Evolutionary conservation across 1,139 yeast species (phyloP).

Genomic region (Lodderomyces orthopsilosis): DNA sequence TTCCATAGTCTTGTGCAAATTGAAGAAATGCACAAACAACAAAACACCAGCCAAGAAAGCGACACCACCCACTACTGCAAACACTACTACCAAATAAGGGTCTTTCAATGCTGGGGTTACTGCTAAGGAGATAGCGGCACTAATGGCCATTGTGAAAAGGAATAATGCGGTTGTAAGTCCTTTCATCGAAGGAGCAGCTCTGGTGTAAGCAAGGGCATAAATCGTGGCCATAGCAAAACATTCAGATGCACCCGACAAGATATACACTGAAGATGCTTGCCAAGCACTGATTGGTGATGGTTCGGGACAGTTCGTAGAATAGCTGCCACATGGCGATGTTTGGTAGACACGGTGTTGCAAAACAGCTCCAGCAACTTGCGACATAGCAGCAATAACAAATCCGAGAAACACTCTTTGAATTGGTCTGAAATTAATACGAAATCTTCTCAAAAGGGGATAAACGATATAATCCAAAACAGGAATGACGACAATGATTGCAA

Average conservation of each 20-base stretch:
- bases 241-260: constrained; percentile 62
- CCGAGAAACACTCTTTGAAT: constrained; percentile 37
- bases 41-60: constrained; percentile 41
- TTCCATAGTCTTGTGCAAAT: constrained; percentile 53
- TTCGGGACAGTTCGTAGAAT: constrained; percentile 48
- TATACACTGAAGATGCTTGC: constrained; percentile 50
- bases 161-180: constrained; percentile 67
- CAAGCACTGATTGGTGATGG: constrained; percentile 56
- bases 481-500: constrained; percentile 61
- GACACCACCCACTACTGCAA: constrained; percentile 48
- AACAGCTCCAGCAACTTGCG: constrained; percentile 42
- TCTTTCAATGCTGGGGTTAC: constrained; percentile 52
- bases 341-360: constrained; percentile 34
- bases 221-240: constrained; percentile 68
- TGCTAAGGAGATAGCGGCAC: constrained; percentile 59
- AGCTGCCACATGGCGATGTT: constrained; percentile 38
- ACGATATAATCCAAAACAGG: constrained; percentile 59
- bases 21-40: constrained; percentile 49
- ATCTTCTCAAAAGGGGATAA: constrained; percentile 58
- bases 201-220: constrained; percentile 67
- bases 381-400: constrained; percentile 32
- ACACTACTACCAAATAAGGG: constrained; percentile 56
- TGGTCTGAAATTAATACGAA: constrained; percentile 37
- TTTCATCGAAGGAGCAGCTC: constrained; percentile 67
- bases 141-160: constrained; percentile 56